Conservation (phyloP, 1,284 basidiomycete genomes). For the Fomitopsis palustris region DNA sequence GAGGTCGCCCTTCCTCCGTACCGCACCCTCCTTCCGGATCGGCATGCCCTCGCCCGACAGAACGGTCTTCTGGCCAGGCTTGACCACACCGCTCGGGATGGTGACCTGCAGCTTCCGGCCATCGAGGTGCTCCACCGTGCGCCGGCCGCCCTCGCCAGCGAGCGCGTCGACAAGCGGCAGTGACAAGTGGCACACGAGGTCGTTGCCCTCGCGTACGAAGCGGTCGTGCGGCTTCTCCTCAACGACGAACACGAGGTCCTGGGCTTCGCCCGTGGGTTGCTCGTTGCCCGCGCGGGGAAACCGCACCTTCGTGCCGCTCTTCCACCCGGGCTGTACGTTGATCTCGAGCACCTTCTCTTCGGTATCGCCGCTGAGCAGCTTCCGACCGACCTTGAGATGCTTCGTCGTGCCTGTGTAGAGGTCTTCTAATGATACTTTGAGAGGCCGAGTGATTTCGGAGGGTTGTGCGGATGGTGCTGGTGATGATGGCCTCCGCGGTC, state of each 20-base stretch:
- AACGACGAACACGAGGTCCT: constrained; percentile 87
- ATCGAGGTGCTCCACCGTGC: constrained; percentile 70
- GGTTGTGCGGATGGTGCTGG: constrained; percentile 35
- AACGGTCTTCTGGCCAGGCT: constrained; percentile 73
- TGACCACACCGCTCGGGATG: constrained; percentile 69
- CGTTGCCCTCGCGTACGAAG: constrained; percentile 80
- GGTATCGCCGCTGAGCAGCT: constrained; percentile 64
- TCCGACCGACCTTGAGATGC: constrained; percentile 85
- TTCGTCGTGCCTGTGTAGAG: constrained; percentile 90
- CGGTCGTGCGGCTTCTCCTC: constrained; percentile 85
- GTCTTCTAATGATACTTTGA: constrained; percentile 87
- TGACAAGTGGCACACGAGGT: constrained; percentile 62
- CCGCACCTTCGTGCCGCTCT: constrained; percentile 88
- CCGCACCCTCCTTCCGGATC: constrained; percentile 73
- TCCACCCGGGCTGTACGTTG: constrained; percentile 84
- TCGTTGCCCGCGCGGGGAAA: constrained; percentile 90
- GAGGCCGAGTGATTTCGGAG: constrained; percentile 77
- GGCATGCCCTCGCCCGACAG: constrained; percentile 88
- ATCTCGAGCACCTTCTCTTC: constrained; percentile 94
- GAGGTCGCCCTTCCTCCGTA: constrained; percentile 79
- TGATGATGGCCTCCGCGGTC: constrained; percentile 16
- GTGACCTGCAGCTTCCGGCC: constrained; percentile 72
- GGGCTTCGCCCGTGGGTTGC: constrained; percentile 65
- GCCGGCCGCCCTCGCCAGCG: constrained; percentile 47
- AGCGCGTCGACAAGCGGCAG: constrained; percentile 85